Evolutionary conservation across 2,329 filamentous ascomycete genomes (phyloP).

Genomic region (Phialocephala sp.): DNA sequence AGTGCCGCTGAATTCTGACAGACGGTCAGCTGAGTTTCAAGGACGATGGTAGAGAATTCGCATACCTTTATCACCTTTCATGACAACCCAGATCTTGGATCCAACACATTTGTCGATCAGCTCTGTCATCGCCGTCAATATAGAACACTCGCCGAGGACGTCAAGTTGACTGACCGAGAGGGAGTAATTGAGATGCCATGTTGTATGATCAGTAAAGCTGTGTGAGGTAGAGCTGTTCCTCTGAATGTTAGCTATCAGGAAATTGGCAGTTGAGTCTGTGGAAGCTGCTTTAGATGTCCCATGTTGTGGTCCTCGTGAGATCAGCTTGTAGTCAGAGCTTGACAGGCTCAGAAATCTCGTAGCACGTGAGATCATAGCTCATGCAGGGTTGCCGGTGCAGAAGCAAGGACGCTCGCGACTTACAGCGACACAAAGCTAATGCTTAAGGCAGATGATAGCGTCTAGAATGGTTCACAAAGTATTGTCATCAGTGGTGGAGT

Average conservation of each 20-base stretch:
- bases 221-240: not conserved
- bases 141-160: slow-evolving; percentile 23
- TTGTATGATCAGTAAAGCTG: not conserved
- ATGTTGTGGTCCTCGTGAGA: not conserved
- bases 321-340: not conserved
- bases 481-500: not conserved
- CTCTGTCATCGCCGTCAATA: slow-evolving; percentile 59
- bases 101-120: slow-evolving; percentile 99
- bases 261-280: not conserved
- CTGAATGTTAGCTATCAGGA: not conserved
- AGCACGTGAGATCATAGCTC: not conserved
- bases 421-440: slow-evolving; percentile 14
- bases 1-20: slow-evolving; percentile 89
- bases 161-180: slow-evolving; percentile 35
- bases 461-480: not conserved
- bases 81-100: slow-evolving; percentile 97
- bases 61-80: slow-evolving; percentile 98
- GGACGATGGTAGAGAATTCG: slow-evolving; percentile 9
- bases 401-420: not conserved
- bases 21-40: not conserved
- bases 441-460: not conserved
- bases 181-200: slow-evolving; percentile 43
- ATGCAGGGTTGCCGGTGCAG: not conserved
- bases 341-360: not conserved
- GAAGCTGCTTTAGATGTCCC: not conserved